Conservation (phyloP, 371 early-diverging fungal genomes). For the Lichtheimia ornata region DNA sequence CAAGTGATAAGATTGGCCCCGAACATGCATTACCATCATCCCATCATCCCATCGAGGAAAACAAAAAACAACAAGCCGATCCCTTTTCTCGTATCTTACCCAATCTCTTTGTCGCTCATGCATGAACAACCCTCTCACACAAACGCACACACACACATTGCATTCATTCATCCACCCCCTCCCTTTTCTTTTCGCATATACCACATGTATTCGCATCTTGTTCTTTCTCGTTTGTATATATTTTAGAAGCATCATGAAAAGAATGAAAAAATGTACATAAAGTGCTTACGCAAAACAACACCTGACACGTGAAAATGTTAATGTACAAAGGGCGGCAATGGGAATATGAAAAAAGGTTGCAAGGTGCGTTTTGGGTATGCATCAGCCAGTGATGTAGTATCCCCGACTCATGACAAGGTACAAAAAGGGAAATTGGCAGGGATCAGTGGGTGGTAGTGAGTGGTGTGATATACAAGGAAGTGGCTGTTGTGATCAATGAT, state of each 20-base stretch:
- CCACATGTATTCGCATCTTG: not conserved
- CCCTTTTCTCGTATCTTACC: not conserved
- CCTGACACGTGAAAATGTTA: too few relatives aligned
- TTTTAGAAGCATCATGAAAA: not conserved
- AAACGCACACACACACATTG: conserved; percentile 78
- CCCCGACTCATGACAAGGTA: too few relatives aligned
- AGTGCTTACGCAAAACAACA: too few relatives aligned
- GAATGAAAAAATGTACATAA: conserved; percentile 1
- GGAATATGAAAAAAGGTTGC: too few relatives aligned
- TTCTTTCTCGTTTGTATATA: not conserved
- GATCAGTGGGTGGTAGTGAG: too few relatives aligned
- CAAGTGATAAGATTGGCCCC: conserved; percentile 3
- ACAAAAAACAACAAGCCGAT: not conserved
- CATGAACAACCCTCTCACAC: too few relatives aligned
- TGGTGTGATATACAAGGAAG: conserved; percentile 1
- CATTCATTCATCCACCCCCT: conserved; percentile 75
- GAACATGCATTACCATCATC: not conserved
- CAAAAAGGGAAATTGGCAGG: too few relatives aligned
- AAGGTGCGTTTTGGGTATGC: too few relatives aligned
- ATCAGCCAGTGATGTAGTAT: too few relatives aligned
- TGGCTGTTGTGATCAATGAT: not conserved
- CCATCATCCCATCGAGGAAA: too few relatives aligned
- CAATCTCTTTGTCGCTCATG: not conserved
- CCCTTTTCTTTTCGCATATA: conserved; percentile 22
- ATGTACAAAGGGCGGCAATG: too few relatives aligned